Evolutionary conservation across 2,329 filamentous ascomycete species (phyloP), one percentile per base, ranked within the genome.

Genomic region (Botryotinia calthae): DNA sequence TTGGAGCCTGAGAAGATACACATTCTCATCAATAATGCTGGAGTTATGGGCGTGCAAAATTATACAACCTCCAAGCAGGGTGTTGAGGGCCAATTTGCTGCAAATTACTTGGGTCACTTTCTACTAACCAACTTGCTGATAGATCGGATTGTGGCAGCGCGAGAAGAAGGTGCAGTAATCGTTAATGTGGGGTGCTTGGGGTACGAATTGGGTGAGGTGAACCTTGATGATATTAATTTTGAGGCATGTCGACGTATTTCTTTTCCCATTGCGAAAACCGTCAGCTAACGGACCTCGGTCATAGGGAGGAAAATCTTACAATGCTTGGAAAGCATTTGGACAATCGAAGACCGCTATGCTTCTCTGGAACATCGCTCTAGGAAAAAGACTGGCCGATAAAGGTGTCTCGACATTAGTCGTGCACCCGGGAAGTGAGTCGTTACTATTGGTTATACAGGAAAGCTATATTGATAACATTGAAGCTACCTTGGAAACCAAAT

Each of bases 1-100:
- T 81, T 81, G 78, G 79, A 82, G 0, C 58, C 77, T 75, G 58
- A 40, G 12, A 73, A 75, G 9, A 80, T 85, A 25, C 82, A 85
- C 54, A 78, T 84, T 8, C 72, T 85, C 10, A 80, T 85, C 22
- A 85, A 85, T 72, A 84, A 83, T 72, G 84, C 84, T 0, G 80
- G 77, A 0, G 79, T 85, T 65, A 85, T 85, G 84, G 83, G 78
- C 2, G 69, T 80, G 2, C 76, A 78, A 0, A 80, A 77, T 22
- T 73, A 73, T 1, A 73, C 73, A 20, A 73, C 78, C 12, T 82
- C 81, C 0, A 73, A 75, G 0, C 84, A 86, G 62, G 83, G 84
- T 0, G 76, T 82, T 56, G 85, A 81, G 70, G 69, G 72, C 20
- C 78, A 79, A 59, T 80, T 81, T 56, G 77, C 56, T 8, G 70